Evolutionary conservation across 2,329 filamentous ascomycete genomes (phyloP), one percentile per base, ranked within the genome.

Genomic region (Aureobasidium subglaciale): DNA sequence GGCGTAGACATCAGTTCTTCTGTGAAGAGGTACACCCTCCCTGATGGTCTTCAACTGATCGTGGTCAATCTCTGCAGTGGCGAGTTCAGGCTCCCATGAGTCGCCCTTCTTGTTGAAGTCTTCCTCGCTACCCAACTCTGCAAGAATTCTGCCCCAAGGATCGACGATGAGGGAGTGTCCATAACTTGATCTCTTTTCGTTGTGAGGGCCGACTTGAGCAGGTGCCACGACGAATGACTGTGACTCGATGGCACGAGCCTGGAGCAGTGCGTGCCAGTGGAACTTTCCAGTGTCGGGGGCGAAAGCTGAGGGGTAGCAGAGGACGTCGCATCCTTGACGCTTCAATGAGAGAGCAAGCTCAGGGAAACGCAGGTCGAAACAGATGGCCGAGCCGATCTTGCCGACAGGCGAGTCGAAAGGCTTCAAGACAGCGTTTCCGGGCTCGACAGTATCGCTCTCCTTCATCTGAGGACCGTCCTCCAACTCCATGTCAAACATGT

Each of bases 261-360:
- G 78, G 13, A 96, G 75, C 5, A 97, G 73, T 2, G 82, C 76
- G 65, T 90, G 84, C 92, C 92, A 97, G 71, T 96, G 92, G 1
- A 88, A 88, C 56, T 77, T 78, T 0, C 92, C 92, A 0, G 92
- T 96, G 1, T 86, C 83, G 0, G 95, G 79, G 0, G 91, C 96
- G 67, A 96, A 97, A 4, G 92, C 92, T 5, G 88, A 92, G 0
- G 92, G 92, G 66, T 92, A 96, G 0, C 89, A 83, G 48, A 96
- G 75, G 53, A 96, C 75, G 59, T 96, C 84, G 1, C 90, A 89
- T 20, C 79, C 76, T 55, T 82, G 80, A 6, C 80, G 73, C 25
- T 82, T 80, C 16, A 95, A 77, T 1, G 82, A 78, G 9, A 93
- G 70, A 0, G 83, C 81, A 8, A 87, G 80, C 67, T 95, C 89